These are phyloP conservation scores for Plasmodium sp. DNA, from an alignment of 169 alveolate genomes.

Conservation along the genomic window DNA sequence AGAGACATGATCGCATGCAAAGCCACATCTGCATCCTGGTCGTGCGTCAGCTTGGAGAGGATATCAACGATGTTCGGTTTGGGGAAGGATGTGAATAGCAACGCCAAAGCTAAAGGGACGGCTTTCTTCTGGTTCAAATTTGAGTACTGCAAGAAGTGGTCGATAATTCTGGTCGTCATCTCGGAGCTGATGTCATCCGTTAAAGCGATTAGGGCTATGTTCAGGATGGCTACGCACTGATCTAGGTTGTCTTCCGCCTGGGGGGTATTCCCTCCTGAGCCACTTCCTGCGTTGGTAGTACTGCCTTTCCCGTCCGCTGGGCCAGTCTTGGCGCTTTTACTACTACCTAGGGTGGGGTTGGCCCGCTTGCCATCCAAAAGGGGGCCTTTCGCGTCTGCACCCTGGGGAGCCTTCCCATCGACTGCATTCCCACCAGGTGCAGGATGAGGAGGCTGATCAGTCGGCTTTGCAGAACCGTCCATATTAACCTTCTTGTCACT, in stretches of 20 bases:
- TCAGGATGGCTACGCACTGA: slow-evolving; percentile 92
- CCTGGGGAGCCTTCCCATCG: not conserved
- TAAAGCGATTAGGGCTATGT: slow-evolving; percentile 94
- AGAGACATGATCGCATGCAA: slow-evolving; percentile 95
- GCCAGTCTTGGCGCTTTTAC: not conserved
- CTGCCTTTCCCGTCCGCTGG: not conserved
- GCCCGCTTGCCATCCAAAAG: not conserved
- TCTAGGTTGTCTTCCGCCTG: slow-evolving; percentile 78
- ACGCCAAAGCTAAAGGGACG: slow-evolving; percentile 98
- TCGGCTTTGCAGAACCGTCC: slow-evolving; percentile 55
- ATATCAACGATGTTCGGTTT: slow-evolving; percentile 91
- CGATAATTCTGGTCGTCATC: slow-evolving; percentile 89
- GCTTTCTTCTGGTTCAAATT: slow-evolving; percentile 93
- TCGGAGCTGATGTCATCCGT: slow-evolving; percentile 97
- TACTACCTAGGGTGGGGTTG: not conserved
- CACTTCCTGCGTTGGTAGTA: not conserved
- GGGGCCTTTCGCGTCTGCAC: not conserved
- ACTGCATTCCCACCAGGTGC: slow-evolving; percentile 16
- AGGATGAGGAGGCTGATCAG: slow-evolving; percentile 45
- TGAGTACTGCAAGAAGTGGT: slow-evolving; percentile 83
- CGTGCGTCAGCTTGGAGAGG: slow-evolving; percentile 97
- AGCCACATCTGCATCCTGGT: slow-evolving; percentile 96
- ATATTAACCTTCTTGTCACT: slow-evolving; percentile 12
- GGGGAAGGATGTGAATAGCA: slow-evolving; percentile 96
- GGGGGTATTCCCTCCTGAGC: slow-evolving; percentile 19